phyloP scores from a whole-genome alignment of 805 yeast genomes.

The Danielia reshetovae region DNA sequence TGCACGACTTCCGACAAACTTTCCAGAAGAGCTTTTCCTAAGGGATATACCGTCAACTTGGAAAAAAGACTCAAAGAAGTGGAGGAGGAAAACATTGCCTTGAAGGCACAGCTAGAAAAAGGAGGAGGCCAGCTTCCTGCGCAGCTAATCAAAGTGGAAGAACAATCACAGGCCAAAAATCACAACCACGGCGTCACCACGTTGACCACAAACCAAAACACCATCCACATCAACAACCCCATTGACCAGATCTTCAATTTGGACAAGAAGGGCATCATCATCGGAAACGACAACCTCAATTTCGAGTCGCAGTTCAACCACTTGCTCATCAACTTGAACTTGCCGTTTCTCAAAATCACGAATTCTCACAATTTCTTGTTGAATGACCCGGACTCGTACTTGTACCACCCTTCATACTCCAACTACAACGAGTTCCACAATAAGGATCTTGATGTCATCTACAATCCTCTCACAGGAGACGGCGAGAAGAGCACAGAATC shows the following conservation, averaged over 20 bases:
- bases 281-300: conserved; percentile 43
- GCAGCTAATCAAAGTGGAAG: conserved; percentile 32
- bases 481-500: conserved; percentile 5
- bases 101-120: conserved; percentile 4
- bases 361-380: conserved; percentile 40
- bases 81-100: conserved; percentile 43
- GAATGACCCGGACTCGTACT: conserved; percentile 39
- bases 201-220: conserved; percentile 1
- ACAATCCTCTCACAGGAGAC: conserved; percentile 36
- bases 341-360: conserved; percentile 42
- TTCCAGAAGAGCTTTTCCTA: conserved; percentile 74
- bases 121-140: conserved; percentile 22
- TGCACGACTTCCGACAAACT: conserved; percentile 72
- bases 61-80: conserved; percentile 59
- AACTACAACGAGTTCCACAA: conserved; percentile 33
- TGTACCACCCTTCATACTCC: conserved; percentile 38
- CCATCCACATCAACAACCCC: conserved; percentile 36
- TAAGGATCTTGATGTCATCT: conserved; percentile 34
- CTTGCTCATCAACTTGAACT: conserved; percentile 37
- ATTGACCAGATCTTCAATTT: conserved; percentile 44
- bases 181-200: conserved; percentile 1
- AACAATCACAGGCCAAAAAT: conserved; percentile 8
- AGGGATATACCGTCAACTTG: conserved; percentile 74
- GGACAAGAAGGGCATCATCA: conserved; percentile 39
- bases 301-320: conserved; percentile 45